Conservation (phyloP, 768 basidiomycete genomes). For the Hirschioporus abietinus region DNA sequence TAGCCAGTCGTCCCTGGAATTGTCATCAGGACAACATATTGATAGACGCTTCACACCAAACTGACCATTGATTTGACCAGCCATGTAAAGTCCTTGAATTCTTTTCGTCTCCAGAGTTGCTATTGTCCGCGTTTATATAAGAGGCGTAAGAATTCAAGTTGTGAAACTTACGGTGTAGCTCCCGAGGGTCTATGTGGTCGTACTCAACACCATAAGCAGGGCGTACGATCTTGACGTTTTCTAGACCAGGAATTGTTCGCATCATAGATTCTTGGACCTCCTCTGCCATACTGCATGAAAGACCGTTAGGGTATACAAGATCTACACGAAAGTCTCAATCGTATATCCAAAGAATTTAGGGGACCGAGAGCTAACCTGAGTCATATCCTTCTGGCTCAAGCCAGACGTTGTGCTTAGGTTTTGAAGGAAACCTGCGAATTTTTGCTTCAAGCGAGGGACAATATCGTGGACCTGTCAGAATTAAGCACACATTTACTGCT, state of each 20-base stretch:
- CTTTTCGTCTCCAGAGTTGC: conserved; percentile 84
- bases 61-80: conserved; percentile 83
- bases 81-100: conserved; percentile 81
- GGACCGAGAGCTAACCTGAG: conserved; percentile 46
- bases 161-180: conserved; percentile 55
- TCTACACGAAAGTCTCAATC: conserved; percentile 35
- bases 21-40: neutral
- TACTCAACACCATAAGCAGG: conserved; percentile 95
- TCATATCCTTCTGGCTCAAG: conserved; percentile 91
- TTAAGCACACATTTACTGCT: neutral
- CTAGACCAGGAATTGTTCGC: conserved; percentile 78
- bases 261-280: conserved; percentile 82
- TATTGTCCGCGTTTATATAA: conserved; percentile 20
- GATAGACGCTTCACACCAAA: neutral
- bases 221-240: conserved; percentile 75
- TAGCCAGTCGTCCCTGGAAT: conserved; percentile 82
- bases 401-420: conserved; percentile 72
- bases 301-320: conserved; percentile 84
- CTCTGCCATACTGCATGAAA: conserved; percentile 83
- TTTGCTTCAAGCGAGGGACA: conserved; percentile 91
- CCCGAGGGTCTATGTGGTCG: conserved; percentile 83
- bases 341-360: neutral
- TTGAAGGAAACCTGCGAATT: conserved; percentile 71
- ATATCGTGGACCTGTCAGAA: conserved; percentile 69
- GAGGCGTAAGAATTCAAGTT: neutral